phyloP scores from a whole-genome alignment of 768 basidiomycete species.

The Pulveroboletus sp. region DNA sequence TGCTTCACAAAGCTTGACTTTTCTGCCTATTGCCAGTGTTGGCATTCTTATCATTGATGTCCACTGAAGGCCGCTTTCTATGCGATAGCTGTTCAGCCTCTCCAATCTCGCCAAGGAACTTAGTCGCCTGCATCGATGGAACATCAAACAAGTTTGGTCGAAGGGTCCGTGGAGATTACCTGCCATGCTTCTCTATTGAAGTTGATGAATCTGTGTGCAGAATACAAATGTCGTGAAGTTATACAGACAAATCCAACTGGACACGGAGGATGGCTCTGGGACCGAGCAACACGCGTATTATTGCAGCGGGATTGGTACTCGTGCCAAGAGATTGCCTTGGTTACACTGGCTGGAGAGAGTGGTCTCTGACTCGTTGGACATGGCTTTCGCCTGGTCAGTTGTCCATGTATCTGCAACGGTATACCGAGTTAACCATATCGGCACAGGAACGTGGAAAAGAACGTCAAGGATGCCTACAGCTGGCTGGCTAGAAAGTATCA shows the following conservation, averaged over 20 bases:
- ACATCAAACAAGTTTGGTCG: slow-evolving; percentile 12
- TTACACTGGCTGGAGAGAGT: neutral
- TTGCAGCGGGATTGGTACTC: slow-evolving; percentile 35
- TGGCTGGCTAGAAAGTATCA: neutral
- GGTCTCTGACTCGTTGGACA: neutral
- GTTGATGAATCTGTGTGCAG: slow-evolving; percentile 8
- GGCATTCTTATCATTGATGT: too few relatives aligned
- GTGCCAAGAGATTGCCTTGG: neutral
- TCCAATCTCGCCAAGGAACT: slow-evolving; percentile 28
- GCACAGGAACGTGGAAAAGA: neutral
- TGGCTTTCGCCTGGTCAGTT: slow-evolving; percentile 2
- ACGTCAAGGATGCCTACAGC: slow-evolving; percentile 1
- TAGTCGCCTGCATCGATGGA: slow-evolving; percentile 23
- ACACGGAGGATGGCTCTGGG: neutral
- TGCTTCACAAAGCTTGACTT: too few relatives aligned
- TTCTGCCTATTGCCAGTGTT: too few relatives aligned
- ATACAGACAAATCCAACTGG: slow-evolving; percentile 24
- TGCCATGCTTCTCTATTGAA: too few relatives aligned
- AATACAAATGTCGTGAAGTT: slow-evolving; percentile 36
- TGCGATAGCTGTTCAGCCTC: neutral
- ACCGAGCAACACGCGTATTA: slow-evolving; percentile 30
- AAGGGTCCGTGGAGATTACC: slow-evolving; percentile 37
- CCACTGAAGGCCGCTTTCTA: too few relatives aligned
- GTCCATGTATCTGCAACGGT: too few relatives aligned
- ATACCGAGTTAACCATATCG: too few relatives aligned